Evolutionary conservation across 2,329 filamentous ascomycete genomes (phyloP).

Genomic region (Metarhizium brunneum): DNA sequence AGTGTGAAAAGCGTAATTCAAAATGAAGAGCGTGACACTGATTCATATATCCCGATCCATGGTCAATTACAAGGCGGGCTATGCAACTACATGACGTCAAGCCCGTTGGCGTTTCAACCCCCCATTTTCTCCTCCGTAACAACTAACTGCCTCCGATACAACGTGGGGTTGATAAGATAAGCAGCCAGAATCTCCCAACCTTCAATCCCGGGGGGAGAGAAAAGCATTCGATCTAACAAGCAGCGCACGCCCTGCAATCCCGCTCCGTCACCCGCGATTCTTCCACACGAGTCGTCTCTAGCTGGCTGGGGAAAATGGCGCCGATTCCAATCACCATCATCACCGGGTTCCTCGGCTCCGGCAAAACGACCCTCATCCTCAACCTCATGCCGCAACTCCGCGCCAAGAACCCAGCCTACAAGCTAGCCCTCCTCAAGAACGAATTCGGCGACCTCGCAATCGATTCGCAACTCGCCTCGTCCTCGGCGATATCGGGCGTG

Average conservation of each 20-base stretch:
- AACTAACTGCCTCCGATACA: background rate
- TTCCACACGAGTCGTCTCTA: background rate
- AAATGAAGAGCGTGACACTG: background rate
- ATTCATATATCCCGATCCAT: background rate
- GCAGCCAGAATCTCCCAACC: background rate
- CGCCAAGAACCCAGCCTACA: slow-evolving; percentile 64
- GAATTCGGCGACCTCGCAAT: slow-evolving; percentile 94
- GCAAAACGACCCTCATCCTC: slow-evolving; percentile 92
- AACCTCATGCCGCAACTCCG: slow-evolving; percentile 85
- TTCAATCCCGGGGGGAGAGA: background rate
- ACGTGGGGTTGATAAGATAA: background rate
- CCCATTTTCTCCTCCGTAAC: too few relatives aligned
- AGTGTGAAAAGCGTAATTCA: too few relatives aligned
- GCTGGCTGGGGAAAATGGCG: slow-evolving; percentile 34
- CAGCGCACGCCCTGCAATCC: too few relatives aligned
- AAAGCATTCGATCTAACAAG: background rate
- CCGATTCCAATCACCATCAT: slow-evolving; percentile 88
- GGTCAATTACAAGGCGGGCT: background rate
- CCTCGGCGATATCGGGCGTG: slow-evolving; percentile 76
- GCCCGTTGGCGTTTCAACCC: background rate
- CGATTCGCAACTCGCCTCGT: slow-evolving; percentile 82
- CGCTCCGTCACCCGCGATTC: background rate
- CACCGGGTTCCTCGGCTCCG: slow-evolving; percentile 91
- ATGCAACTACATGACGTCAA: background rate
- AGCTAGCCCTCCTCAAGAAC: slow-evolving; percentile 91